Percentiles rank a stretch among this genome's conserved stretches.
Evolutionary conservation across 2,329 filamentous ascomycete species (phyloP).

Genomic region (Aphanocladium album): DNA sequence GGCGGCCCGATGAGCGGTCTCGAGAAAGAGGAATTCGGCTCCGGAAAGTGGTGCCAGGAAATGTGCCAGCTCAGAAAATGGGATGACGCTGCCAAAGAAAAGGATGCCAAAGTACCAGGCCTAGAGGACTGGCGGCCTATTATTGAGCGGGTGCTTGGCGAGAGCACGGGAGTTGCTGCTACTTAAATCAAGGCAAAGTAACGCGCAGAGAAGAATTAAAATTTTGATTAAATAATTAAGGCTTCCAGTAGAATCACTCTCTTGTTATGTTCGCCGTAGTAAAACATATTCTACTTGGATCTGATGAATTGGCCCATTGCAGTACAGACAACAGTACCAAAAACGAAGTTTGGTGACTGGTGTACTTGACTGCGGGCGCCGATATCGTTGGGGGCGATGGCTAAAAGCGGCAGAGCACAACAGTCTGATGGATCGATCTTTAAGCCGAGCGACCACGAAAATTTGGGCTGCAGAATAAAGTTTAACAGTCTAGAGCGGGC

Average conservation of each 20-base stretch:
- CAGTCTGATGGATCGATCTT: too few species aligned
- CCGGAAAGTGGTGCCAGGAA: constrained; percentile 14
- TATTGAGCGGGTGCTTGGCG: neutral
- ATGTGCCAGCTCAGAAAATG: constrained; percentile 17
- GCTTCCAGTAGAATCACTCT: too few species aligned
- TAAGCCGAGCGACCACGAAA: too few species aligned
- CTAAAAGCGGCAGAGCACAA: neutral
- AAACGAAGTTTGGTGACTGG: too few species aligned
- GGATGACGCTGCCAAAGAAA: constrained; percentile 18
- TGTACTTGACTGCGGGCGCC: neutral
- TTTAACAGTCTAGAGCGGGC: too few species aligned
- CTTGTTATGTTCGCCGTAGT: too few species aligned
- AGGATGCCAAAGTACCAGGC: neutral
- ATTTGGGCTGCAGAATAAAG: too few species aligned
- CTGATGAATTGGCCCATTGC: too few species aligned
- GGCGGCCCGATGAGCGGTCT: constrained; percentile 15
- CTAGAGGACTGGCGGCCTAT: constrained; percentile 8
- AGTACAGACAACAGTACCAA: neutral
- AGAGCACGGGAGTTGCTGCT: neutral
- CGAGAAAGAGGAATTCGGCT: constrained; percentile 12
- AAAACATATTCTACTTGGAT: too few species aligned
- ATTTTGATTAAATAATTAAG: too few species aligned
- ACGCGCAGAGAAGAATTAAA: neutral
- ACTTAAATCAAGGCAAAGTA: neutral
- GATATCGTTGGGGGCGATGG: neutral